Conservation (phyloP, 2,329 filamentous ascomycete species). For the Claviceps pazoutovae region DNA sequence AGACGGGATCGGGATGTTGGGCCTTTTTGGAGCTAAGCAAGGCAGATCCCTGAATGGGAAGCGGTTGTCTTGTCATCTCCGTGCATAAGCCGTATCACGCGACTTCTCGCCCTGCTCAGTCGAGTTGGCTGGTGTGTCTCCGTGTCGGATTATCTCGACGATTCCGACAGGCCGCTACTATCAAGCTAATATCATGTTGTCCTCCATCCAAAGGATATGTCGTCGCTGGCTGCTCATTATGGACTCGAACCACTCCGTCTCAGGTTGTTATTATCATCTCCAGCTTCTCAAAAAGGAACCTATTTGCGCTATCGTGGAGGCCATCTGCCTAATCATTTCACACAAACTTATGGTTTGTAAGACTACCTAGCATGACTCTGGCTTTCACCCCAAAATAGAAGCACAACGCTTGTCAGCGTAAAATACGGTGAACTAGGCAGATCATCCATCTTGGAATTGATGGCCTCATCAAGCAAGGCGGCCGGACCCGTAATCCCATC, state of each 20-base stretch:
- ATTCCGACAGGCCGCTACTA: not conserved
- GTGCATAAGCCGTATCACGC: slow-evolving; percentile 9
- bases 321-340: not conserved
- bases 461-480: not conserved
- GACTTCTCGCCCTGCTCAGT: slow-evolving; percentile 4
- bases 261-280: slow-evolving; percentile 1
- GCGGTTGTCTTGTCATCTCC: slow-evolving; percentile 6
- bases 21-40: not conserved
- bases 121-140: not conserved
- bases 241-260: not conserved
- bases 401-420: not conserved
- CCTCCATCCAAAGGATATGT: not conserved
- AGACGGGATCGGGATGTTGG: slow-evolving; percentile 1
- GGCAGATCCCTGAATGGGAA: slow-evolving; percentile 10
- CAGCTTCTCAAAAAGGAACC: not conserved
- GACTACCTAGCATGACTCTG: not conserved
- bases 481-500: not conserved
- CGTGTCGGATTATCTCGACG: not conserved
- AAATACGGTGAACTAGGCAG: not conserved
- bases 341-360: not conserved
- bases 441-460: not conserved
- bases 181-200: not conserved
- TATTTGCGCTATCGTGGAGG: not conserved
- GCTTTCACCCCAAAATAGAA: not conserved
- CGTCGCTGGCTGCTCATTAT: slow-evolving; percentile 2